phyloP scores from a whole-genome alignment of 441 rosid species.

The Corymbia calophylla region DNA sequence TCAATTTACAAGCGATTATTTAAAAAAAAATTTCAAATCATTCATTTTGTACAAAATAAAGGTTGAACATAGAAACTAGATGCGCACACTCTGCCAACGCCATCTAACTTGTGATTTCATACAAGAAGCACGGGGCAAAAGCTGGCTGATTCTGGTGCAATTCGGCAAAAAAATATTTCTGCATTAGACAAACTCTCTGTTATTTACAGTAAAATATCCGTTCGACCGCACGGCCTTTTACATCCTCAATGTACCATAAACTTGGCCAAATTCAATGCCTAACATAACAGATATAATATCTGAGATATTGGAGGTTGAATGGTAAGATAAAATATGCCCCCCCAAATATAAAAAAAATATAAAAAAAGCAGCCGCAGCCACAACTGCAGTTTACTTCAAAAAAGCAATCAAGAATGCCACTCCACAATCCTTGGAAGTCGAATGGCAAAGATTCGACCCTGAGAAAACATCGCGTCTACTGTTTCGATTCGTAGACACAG shows the following conservation, averaged over 20 bases:
- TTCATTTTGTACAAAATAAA: too few relatives aligned
- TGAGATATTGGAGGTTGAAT: too few relatives aligned
- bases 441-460: background rate
- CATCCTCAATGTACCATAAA: background rate
- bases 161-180: background rate
- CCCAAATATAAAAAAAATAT: background rate
- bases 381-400: background rate
- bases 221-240: background rate
- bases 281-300: background rate
- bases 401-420: background rate
- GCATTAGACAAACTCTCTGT: background rate
- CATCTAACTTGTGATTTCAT: too few relatives aligned
- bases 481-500: background rate
- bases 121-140: background rate
- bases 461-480: background rate
- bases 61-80: background rate
- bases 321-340: background rate
- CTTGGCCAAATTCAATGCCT: background rate
- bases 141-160: accelerated
- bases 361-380: background rate
- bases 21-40: too few relatives aligned
- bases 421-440: background rate
- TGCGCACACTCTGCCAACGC: accelerated
- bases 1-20: too few relatives aligned
- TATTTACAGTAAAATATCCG: background rate